A percentile compares a stretch with the other conserved stretches of the same genome.
phyloP scores from a whole-genome alignment of 148 eudicot genomes.

The Rhododendron williamsianum region DNA sequence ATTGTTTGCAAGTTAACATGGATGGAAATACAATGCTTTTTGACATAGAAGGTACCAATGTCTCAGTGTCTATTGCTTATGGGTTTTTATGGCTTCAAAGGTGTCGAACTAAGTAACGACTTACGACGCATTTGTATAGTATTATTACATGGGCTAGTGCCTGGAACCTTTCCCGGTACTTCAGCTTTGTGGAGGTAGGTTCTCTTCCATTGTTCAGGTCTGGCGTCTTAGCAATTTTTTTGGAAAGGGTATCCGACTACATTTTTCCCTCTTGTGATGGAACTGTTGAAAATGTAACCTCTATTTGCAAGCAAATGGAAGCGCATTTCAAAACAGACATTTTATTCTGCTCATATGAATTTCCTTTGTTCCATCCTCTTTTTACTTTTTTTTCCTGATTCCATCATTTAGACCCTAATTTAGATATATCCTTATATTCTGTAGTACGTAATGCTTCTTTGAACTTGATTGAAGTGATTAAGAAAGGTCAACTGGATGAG shows the following conservation, averaged over 20 bases:
- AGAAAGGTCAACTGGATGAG: not conserved
- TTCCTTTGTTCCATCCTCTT: not conserved
- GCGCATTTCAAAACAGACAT: not conserved
- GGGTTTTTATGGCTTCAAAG: not conserved
- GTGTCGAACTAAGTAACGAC: not conserved
- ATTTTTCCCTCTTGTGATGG: not conserved
- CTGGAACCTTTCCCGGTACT: not conserved
- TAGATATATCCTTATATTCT: not conserved
- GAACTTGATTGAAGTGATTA: no score
- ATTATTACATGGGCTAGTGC: not conserved
- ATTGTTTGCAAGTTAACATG: not conserved
- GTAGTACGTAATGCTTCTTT: no score
- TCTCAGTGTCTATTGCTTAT: not conserved
- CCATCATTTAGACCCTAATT: not conserved
- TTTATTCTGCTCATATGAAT: not conserved
- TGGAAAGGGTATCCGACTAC: not conserved
- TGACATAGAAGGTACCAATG: not conserved
- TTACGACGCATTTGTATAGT: not conserved
- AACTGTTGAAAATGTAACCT: not conserved
- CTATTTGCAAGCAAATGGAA: not conserved
- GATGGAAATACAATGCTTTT: not conserved
- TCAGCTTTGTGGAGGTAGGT: not conserved
- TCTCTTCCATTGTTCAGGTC: not conserved
- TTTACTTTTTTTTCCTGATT: not conserved
- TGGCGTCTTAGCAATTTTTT: not conserved